A percentile compares a stretch with the other conserved stretches of the same genome.
phyloP scores from a whole-genome alignment of 179 eudicot species.

The Spinacia oleracea region DNA sequence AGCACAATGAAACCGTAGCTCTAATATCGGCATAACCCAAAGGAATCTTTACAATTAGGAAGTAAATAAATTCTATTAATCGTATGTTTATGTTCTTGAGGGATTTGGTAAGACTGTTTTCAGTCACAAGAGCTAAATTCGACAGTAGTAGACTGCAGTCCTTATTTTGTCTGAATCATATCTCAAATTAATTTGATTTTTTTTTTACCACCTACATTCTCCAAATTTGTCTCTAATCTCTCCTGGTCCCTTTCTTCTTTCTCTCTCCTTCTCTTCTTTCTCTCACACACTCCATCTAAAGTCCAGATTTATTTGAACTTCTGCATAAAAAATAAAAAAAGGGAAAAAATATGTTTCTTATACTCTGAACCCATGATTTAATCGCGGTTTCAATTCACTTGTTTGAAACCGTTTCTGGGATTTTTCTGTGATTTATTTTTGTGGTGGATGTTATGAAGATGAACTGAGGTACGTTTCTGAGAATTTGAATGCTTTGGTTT shows the following conservation, averaged over 20 bases:
- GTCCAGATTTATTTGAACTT: constrained; percentile 32
- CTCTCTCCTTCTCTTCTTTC: constrained; percentile 15
- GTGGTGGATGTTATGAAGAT: constrained; percentile 17
- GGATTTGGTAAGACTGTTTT: background rate
- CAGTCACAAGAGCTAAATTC: constrained; percentile 19
- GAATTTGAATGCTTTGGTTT: background rate
- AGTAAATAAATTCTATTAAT: too few species aligned
- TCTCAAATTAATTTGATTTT: constrained; percentile 10
- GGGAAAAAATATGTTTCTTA: background rate
- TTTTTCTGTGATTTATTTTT: background rate
- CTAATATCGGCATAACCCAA: too few species aligned
- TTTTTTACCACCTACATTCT: constrained; percentile 46
- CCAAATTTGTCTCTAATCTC: constrained; percentile 47
- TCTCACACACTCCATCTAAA: constrained; percentile 19
- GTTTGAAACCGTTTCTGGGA: constrained; percentile 3
- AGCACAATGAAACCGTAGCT: too few species aligned
- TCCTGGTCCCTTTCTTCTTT: constrained; percentile 9
- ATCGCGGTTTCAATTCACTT: constrained; percentile 17
- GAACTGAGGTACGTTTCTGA: constrained; percentile 30
- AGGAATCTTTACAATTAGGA: too few species aligned
- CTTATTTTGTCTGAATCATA: constrained; percentile 27
- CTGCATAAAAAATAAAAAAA: constrained; percentile 19
- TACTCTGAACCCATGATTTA: constrained; percentile 5
- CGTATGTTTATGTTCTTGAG: background rate
- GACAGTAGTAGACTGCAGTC: constrained; percentile 19